Base-by-base conservation (phyloP, 768 basidiomycete genomes). In the Tricholoma hemisulphureum region DNA sequence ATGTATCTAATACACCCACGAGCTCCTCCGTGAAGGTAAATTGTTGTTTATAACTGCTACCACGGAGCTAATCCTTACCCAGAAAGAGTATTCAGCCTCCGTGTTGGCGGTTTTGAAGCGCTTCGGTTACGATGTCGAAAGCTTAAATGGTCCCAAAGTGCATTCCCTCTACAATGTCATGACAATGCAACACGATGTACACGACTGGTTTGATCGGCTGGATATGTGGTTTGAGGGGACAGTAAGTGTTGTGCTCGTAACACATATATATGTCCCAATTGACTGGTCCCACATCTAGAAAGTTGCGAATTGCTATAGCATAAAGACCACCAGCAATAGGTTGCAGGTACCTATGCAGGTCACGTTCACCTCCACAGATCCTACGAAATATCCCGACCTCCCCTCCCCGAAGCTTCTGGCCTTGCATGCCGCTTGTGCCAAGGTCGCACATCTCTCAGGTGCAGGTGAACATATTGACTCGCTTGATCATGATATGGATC, bases 391-490 rank as follows among this genome's bases (percentile, higher is more conserved):
- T 48, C 70, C 73, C 0, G 37, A 39, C 16, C 49, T 76, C 41
- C 77, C 78, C 26, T 67, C 64, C 35, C 63, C 68, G 16, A 48
- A 39, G 11, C 73, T 73, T 56, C 67, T 77, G 23, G 60, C 61
- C 7, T 62, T 79, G 35, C 77, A 78, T 55, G 77, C 76, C n/a
- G 68, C 72, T n/a, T 77, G 75, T 55, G 73, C 76, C n/a, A 66
- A 71, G 54, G 69, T 77, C 2, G 73, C 74, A 26, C 69, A 73
- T 62, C 65, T 77, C 28, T 77, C 77, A 3, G 76, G 78, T 23
- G 78, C 73, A 5, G 69, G 64, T 8, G 67, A 66, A 41, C 71
- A 69, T 39, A 71, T 78, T 28, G 67, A 71, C 37, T 67, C 59
- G 31, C 34, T 74, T 21, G 39, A 60, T 18, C 28, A 55, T 21